Conservation (phyloP, 108 stramenopile genomes). For the Discostella stelligeroides region DNA sequence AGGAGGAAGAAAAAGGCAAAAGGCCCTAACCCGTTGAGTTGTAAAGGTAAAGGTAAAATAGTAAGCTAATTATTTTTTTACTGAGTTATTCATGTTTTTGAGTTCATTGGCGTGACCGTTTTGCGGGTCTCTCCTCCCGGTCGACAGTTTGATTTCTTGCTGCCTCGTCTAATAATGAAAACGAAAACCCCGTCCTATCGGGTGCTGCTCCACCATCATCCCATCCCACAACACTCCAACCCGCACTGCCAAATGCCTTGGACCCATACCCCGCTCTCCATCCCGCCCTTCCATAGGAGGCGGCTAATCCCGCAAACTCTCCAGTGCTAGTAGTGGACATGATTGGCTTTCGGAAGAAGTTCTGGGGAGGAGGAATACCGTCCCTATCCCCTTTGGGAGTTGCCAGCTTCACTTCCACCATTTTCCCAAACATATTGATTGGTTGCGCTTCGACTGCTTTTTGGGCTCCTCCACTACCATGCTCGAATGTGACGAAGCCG, state of each 20-base stretch:
- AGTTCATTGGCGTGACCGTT: constrained; percentile 29
- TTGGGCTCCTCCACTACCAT: constrained; percentile 79
- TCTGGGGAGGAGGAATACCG: constrained; percentile 30
- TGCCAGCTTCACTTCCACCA: constrained; percentile 87
- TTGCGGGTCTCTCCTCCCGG: constrained; percentile 24
- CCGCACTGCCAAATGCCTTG: constrained; percentile 80
- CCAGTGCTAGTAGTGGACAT: constrained; percentile 58
- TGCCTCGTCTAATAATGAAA: constrained; percentile 53
- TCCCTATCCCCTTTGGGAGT: constrained; percentile 78
- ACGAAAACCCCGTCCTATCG: constrained; percentile 80
- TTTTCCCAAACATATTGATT: constrained; percentile 70
- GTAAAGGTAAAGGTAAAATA: constrained; percentile 58
- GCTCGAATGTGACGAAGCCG: constrained; percentile 91
- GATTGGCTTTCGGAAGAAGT: constrained; percentile 65
- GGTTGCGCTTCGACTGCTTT: constrained; percentile 79
- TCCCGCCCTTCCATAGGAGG: constrained; percentile 78
- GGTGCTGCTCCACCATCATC: constrained; percentile 72
- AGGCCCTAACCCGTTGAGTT: constrained; percentile 83
- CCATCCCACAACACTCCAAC: constrained; percentile 86
- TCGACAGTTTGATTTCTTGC: constrained; percentile 17
- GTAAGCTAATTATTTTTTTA: neutral
- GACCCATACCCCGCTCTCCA: constrained; percentile 90
- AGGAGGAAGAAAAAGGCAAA: constrained; percentile 64
- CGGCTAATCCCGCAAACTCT: constrained; percentile 84
- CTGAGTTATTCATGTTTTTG: neutral